Conservation (phyloP, 805 yeast species). For the Teunomyces gatunensis region DNA sequence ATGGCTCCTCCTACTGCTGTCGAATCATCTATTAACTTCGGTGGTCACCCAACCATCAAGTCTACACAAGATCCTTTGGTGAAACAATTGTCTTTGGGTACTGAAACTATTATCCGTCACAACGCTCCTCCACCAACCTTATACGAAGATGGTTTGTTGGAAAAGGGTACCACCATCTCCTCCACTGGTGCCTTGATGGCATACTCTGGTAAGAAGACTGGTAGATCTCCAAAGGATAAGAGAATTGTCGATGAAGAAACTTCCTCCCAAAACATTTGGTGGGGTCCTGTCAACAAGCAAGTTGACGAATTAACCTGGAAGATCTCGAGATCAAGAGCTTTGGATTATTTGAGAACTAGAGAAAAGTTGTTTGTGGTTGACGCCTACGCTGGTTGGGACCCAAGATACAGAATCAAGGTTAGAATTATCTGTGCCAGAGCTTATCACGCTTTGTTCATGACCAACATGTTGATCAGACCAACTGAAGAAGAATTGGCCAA, state of each 20-base stretch:
- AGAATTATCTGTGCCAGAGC: conserved; percentile 97
- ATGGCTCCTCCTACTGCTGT: conserved; percentile 47
- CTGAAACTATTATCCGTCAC: conserved; percentile 72
- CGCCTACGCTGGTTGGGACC: conserved; percentile 99
- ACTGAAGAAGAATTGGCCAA: conserved; percentile 80
- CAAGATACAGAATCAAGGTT: conserved; percentile 92
- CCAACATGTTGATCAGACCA: conserved; percentile 96
- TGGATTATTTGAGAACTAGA: conserved; percentile 94
- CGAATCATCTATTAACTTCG: conserved; percentile 43
- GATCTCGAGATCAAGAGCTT: conserved; percentile 93
- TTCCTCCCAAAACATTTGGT: conserved; percentile 85
- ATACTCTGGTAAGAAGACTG: conserved; percentile 92
- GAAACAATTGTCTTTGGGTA: conserved; percentile 45
- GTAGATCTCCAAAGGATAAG: conserved; percentile 97
- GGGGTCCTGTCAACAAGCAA: conserved; percentile 99
- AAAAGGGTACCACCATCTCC: conserved; percentile 86
- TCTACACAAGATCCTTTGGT: conserved; percentile 41
- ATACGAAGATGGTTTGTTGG: conserved; percentile 91
- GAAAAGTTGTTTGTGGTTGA: conserved; percentile 92
- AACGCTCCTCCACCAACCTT: conserved; percentile 90
- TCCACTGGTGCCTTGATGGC: conserved; percentile 95
- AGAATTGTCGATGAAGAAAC: conserved; percentile 94
- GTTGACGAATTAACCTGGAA: conserved; percentile 93
- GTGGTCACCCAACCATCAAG: conserved; percentile 39
- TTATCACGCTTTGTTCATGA: conserved; percentile 96